phyloP scores from a whole-genome alignment of 345 rosid species.

The Camelina hispida region DNA sequence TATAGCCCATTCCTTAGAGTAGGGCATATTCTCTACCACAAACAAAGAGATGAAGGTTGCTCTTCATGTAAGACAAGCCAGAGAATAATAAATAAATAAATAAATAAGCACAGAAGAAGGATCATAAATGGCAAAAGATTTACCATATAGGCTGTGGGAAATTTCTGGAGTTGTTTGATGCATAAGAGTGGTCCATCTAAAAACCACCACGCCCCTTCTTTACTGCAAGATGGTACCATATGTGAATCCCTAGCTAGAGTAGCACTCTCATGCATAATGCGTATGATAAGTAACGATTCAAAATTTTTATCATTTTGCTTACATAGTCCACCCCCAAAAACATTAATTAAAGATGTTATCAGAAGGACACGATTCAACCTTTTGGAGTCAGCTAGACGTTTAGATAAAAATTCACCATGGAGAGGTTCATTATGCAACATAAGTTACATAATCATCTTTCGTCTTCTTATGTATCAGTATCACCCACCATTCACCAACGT shows the following conservation, averaged over 20 bases:
- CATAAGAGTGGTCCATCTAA: constrained; percentile 47
- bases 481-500: background rate
- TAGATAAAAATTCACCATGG: no score
- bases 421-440: background rate
- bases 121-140: constrained; percentile 22
- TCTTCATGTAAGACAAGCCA: background rate
- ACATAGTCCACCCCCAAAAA: background rate
- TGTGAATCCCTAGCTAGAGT: constrained; percentile 15
- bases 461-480: background rate
- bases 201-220: constrained; percentile 30
- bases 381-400: no score
- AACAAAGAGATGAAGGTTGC: constrained; percentile 3
- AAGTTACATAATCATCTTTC: background rate
- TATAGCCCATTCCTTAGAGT: constrained; percentile 28
- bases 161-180: constrained; percentile 3
- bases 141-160: constrained; percentile 19
- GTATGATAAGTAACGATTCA: background rate
- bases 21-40: constrained; percentile 27
- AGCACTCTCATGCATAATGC: constrained; percentile 13
- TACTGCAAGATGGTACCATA: constrained; percentile 33
- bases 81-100: constrained; percentile 4
- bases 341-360: background rate
- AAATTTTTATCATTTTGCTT: background rate
- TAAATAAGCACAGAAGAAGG: constrained; percentile 20
- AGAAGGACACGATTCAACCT: no score